Percentiles rank a stretch among this genome's conserved stretches.
Conservation (phyloP, 345 rosid genomes). For the Brassica incana region DNA sequence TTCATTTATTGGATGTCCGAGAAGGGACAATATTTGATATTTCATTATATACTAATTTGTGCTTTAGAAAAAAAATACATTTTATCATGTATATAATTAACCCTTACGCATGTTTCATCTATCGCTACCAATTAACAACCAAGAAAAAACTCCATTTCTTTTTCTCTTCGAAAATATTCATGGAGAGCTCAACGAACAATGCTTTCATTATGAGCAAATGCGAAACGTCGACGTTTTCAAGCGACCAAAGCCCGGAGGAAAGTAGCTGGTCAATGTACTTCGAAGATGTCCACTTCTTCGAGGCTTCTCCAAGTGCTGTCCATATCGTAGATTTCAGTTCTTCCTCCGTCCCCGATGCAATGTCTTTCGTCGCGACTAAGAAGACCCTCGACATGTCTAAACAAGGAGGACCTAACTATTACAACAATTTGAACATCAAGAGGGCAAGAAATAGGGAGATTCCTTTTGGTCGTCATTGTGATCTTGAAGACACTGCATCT, state of each 20-base stretch:
- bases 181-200: conserved; percentile 36
- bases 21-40: not conserved
- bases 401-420: not conserved
- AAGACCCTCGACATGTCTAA: conserved; percentile 11
- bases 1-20: not conserved
- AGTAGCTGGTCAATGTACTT: conserved; percentile 43
- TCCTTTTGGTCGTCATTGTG: conserved; percentile 34
- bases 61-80: not conserved
- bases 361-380: conserved; percentile 22
- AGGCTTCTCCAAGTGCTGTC: conserved; percentile 12
- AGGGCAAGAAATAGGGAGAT: conserved; percentile 28
- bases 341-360: conserved; percentile 33
- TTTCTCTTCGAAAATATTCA: conserved; percentile 2
- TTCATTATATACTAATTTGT: not conserved
- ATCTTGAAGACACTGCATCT: conserved; percentile 37
- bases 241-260: conserved; percentile 32
- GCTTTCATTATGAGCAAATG: not conserved
- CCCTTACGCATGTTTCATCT: conserved; percentile 23
- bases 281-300: conserved; percentile 29
- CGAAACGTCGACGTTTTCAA: conserved; percentile 2
- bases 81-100: conserved; percentile 25
- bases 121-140: conserved; percentile 18
- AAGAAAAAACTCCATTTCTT: not conserved
- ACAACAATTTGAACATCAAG: conserved; percentile 16
- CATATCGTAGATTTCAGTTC: conserved; percentile 18